Base-by-base conservation (phyloP, 2,329 filamentous ascomycete genomes). In the Dryadomyces quercus-mongolicae region DNA sequence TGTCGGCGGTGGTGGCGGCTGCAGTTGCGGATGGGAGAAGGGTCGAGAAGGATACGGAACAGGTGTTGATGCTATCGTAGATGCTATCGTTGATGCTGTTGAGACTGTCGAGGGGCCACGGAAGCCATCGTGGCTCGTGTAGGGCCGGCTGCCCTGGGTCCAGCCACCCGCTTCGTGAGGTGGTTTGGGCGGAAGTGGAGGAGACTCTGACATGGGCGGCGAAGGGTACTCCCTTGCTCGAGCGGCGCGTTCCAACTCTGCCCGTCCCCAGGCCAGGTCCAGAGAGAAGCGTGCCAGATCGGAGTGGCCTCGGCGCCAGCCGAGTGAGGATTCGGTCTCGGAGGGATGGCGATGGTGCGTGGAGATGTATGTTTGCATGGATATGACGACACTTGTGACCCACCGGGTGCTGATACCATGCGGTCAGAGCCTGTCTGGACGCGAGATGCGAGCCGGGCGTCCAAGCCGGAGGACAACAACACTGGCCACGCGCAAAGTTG, bases 201-300 rank as follows among this genome's bases (percentile, higher is more conserved):
- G 80, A 73, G 82, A 84, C 67, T 80, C 81, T 74, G 82, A 85
- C 82, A 85, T 85, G 76, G 82, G 82, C 72, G 82, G 82, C 75
- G 82, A 85, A 67, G 81, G 82, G 71, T 85, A 85, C 67, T 77
- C 78, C 74, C 73, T 73, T 65, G 72, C 72, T 64, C 73, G 74
- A 71, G 74, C 73, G 73, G 71, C 67, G 67, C 70, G 71, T 68
- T 74, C 73, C 65, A 71, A 74, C 72, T 75, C 71, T 73, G 70
- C 71, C 76, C 73, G 72, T 64, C 70, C 71, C 75, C 77, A 74
- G 68, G 72, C 73, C 71, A 73, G 70, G 71, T 78, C 77, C 63
- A 79, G 72, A 68, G 71, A 71, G 66, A 76, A 76, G 64, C 72
- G 72, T 65, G 74, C 72, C 68, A 76, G 70, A 62, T 78, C 74